Evolutionary conservation across 2,329 filamentous ascomycete species (phyloP).

Genomic region (Neofusicoccum umdonicola): DNA sequence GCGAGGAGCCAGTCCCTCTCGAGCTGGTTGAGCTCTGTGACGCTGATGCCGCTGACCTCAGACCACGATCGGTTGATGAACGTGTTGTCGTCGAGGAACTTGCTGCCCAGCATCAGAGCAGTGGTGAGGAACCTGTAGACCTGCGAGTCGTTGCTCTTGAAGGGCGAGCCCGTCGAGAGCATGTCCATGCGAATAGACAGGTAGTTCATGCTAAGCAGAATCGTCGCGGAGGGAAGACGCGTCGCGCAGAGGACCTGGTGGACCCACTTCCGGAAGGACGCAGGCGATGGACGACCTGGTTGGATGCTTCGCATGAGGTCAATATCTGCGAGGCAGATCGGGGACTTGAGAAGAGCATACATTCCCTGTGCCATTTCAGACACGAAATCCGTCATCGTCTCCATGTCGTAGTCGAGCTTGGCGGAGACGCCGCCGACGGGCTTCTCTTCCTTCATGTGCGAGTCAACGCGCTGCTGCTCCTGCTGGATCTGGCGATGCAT

Average conservation of each 20-base stretch:
- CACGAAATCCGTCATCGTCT: constrained; percentile 93
- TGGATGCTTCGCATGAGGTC: constrained; percentile 63
- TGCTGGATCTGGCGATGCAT: constrained; percentile 33
- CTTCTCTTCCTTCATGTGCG: constrained; percentile 59
- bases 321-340: constrained; percentile 60
- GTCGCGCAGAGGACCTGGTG: constrained; percentile 88
- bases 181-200: constrained; percentile 79
- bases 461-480: constrained; percentile 38
- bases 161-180: constrained; percentile 51
- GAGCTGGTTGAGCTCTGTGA: constrained; percentile 77
- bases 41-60: constrained; percentile 86
- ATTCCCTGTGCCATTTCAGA: constrained; percentile 80
- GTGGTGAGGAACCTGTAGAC: constrained; percentile 87
- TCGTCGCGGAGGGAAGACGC: constrained; percentile 84
- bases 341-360: constrained; percentile 58
- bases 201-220: constrained; percentile 87
- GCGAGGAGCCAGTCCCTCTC: constrained; percentile 85
- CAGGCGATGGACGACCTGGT: constrained; percentile 60
- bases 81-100: constrained; percentile 94
- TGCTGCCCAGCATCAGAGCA: constrained; percentile 82
- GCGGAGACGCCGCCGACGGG: constrained; percentile 84
- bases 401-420: constrained; percentile 95
- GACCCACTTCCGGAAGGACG: constrained; percentile 87
- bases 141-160: constrained; percentile 60
- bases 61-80: constrained; percentile 98